Conservation (phyloP, 805 yeast species). For the Yarrowia bubula region DNA sequence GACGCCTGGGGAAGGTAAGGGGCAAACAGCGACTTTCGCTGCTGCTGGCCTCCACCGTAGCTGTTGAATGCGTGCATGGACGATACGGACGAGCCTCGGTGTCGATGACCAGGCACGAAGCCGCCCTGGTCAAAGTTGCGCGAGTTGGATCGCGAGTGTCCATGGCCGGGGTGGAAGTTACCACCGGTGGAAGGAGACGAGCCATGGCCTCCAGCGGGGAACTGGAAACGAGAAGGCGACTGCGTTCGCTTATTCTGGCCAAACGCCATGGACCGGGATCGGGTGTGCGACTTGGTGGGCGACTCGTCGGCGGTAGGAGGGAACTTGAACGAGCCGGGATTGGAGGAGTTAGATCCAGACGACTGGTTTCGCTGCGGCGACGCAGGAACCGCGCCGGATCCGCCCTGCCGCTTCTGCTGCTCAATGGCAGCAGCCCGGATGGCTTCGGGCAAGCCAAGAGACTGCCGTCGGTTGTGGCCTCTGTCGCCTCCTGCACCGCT, state of each 20-base stretch:
- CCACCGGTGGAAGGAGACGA: conserved; percentile 15
- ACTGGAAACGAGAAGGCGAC: conserved; percentile 55
- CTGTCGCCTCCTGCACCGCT: conserved; percentile 33
- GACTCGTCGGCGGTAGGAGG: conserved; percentile 32
- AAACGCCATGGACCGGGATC: not conserved
- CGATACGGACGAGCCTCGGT: conserved; percentile 55
- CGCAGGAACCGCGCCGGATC: conserved; percentile 27
- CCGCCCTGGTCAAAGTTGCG: conserved; percentile 34
- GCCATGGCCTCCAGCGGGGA: conserved; percentile 50
- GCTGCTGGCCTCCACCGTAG: conserved; percentile 39
- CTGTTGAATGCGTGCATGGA: conserved; percentile 40
- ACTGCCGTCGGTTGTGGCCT: conserved; percentile 90
- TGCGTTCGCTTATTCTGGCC: conserved; percentile 17
- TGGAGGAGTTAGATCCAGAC: not conserved
- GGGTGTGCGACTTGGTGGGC: conserved; percentile 25
- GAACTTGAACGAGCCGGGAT: conserved; percentile 32
- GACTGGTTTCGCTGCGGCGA: conserved; percentile 26
- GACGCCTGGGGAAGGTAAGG: conserved; percentile 94
- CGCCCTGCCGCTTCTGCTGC: conserved; percentile 54
- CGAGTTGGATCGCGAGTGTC: conserved; percentile 48
- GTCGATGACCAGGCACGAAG: conserved; percentile 77
- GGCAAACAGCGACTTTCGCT: conserved; percentile 73
- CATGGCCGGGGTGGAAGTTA: conserved; percentile 37
- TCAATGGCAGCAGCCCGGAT: conserved; percentile 94
- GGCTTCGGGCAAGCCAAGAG: conserved; percentile 88